These are phyloP conservation scores for Paramecium bursaria DNA, from an alignment of 73 alveolate genomes.

Conservation along the genomic window DNA sequence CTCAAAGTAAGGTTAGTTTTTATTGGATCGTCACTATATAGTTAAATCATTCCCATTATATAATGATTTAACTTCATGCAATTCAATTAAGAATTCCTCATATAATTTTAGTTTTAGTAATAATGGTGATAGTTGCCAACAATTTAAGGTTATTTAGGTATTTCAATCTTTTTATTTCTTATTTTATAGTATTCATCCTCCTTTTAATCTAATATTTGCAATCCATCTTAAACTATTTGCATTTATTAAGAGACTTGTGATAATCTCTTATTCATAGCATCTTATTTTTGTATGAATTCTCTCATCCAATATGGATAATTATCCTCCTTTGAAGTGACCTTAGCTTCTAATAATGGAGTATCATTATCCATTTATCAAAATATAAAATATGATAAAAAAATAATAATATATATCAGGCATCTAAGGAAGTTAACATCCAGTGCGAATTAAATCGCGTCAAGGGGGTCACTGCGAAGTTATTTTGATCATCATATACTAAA, in stretches of 20 bases:
- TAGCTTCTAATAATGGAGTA: slow-evolving; percentile 40
- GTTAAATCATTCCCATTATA: too few relatives aligned
- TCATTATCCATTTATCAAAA: too few relatives aligned
- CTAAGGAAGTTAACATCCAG: too few relatives aligned
- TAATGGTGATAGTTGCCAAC: slow-evolving; percentile 26
- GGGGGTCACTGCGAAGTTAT: too few relatives aligned
- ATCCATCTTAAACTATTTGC: slow-evolving; percentile 25
- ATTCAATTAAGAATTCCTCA: too few relatives aligned
- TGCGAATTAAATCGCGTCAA: too few relatives aligned
- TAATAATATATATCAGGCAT: too few relatives aligned
- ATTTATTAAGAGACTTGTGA: slow-evolving; percentile 3
- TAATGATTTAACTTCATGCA: too few relatives aligned
- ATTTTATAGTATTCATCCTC: not conserved
- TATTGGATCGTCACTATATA: too few relatives aligned
- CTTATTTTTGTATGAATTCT: slow-evolving; percentile 15
- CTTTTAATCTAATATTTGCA: slow-evolving; percentile 38
- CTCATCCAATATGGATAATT: slow-evolving; percentile 62
- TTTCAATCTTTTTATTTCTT: not conserved
- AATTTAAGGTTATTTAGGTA: slow-evolving; percentile 6
- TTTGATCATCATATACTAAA: too few relatives aligned
- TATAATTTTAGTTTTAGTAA: not conserved
- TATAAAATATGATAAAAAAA: too few relatives aligned
- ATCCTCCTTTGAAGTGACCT: slow-evolving; percentile 39
- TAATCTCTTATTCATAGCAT: not conserved
- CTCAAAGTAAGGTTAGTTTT: too few relatives aligned